Conservation (phyloP, 352 stramenopile species). For the Phytophthora citrophthora region DNA sequence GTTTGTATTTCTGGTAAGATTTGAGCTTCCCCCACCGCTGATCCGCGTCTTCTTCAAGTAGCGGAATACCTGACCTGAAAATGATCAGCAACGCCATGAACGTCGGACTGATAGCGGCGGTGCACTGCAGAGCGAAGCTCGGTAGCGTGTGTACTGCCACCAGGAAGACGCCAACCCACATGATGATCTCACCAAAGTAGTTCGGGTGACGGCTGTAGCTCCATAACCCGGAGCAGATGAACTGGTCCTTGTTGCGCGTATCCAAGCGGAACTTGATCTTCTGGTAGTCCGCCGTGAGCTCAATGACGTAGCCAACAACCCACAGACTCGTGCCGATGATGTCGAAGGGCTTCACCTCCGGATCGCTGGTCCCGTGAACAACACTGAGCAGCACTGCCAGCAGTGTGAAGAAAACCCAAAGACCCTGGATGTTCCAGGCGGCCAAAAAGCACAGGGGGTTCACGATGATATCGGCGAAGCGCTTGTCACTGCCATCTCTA, state of each 20-base stretch:
- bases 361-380: constrained; percentile 35
- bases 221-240: constrained; percentile 89
- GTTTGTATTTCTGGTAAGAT: constrained; percentile 83
- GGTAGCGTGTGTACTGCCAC: constrained; percentile 53
- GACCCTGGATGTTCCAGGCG: constrained; percentile 84
- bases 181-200: constrained; percentile 93
- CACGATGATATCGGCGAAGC: constrained; percentile 70
- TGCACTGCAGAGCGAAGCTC: constrained; percentile 36
- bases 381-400: constrained; percentile 70
- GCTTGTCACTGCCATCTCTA: constrained; percentile 67
- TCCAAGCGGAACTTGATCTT: constrained; percentile 81
- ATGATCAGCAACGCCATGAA: constrained; percentile 82
- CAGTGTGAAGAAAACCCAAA: constrained; percentile 83
- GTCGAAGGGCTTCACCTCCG: constrained; percentile 45
- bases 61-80: constrained; percentile 74
- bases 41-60: constrained; percentile 77
- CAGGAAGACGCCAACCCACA: constrained; percentile 84
- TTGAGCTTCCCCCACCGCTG: constrained; percentile 69
- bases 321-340: constrained; percentile 54
- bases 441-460: constrained; percentile 75
- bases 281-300: constrained; percentile 81
- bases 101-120: constrained; percentile 58
- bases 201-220: constrained; percentile 92
- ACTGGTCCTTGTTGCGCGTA: constrained; percentile 70
- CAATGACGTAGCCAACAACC: constrained; percentile 71